Evolutionary conservation across 1,139 yeast genomes (phyloP).

Genomic region (Kodamaea derodonti): DNA sequence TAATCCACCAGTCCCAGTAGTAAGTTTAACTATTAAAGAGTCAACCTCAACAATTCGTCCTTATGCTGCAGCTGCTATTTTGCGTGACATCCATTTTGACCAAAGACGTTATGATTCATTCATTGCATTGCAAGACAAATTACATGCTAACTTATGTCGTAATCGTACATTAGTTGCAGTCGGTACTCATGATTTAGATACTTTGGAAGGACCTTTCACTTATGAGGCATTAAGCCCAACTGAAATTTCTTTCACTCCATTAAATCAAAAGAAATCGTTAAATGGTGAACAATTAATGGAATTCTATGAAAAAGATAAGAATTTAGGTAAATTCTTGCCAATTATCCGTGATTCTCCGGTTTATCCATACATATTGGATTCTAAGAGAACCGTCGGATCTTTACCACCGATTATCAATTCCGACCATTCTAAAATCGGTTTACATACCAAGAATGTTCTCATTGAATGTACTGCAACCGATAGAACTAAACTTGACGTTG

Average conservation of each 20-base stretch:
- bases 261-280: conserved; percentile 77
- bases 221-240: conserved; percentile 82
- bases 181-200: conserved; percentile 95
- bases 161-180: conserved; percentile 95
- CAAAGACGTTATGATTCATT: conserved; percentile 88
- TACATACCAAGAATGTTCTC: conserved; percentile 82
- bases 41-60: conserved; percentile 78
- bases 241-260: conserved; percentile 75
- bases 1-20: conserved; percentile 56
- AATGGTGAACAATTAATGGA: conserved; percentile 80
- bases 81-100: conserved; percentile 78
- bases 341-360: conserved; percentile 87
- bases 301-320: conserved; percentile 86
- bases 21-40: conserved; percentile 67
- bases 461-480: conserved; percentile 96
- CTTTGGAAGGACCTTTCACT: conserved; percentile 78
- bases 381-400: conserved; percentile 76
- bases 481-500: conserved; percentile 86
- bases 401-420: conserved; percentile 97
- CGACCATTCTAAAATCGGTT: conserved; percentile 80
- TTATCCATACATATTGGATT: conserved; percentile 85
- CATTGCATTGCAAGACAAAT: conserved; percentile 92
- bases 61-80: conserved; percentile 89
- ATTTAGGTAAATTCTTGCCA: conserved; percentile 82
- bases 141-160: conserved; percentile 93